Evolutionary conservation across 2,329 filamentous ascomycete genomes (phyloP), one percentile per base, ranked within the genome.

Genomic region (Apiospora koreana): DNA sequence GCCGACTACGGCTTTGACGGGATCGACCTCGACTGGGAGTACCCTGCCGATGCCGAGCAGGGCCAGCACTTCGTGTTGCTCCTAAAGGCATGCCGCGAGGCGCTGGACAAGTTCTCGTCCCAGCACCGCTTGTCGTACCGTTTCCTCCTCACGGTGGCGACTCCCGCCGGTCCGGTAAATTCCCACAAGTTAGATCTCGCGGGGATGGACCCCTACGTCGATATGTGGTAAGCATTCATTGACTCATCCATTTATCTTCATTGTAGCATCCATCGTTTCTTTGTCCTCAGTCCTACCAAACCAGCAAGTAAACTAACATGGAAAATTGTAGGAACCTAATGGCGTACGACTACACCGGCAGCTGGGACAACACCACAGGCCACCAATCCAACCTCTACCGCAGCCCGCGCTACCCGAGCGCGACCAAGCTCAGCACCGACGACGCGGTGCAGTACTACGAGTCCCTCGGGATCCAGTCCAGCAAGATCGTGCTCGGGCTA

Each of bases 401-500:
- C 6, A 89, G 88, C 46, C 77, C 77, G 8, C 75, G 80, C 21
- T 87, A 88, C 75, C 85, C 87, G 0, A 73, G 77, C 1, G 84
- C 85, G 38, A 95, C 93, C 1, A 92, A 92, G 10, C 93, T 91
- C 82, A 91, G 86, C 82, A 92, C 91, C 2, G 84, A 92, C 67
- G 81, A 84, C 45, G 93, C 93, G 3, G 82, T 97, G 35, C 78
- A 83, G 10, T 88, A 87, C 75, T 94, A 94, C 81, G 80, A 88
- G 14, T 77, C 82, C 3, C 82, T 85, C 16, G 90, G 89, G 10
- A 85, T 96, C 10, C 75, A 85, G 0, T 73, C 88, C 0, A 77
- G 81, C 67, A 95, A 95, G 81, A 88, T 97, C 67, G 86, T 93
- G 8, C 81, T 96, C 42, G 93, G 93, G 1, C 87, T 95, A 82